Percentiles rank a stretch among this genome's conserved stretches.
phyloP scores from a whole-genome alignment of 495 filamentous ascomycete genomes.

The Aspergillus haitiensis region DNA sequence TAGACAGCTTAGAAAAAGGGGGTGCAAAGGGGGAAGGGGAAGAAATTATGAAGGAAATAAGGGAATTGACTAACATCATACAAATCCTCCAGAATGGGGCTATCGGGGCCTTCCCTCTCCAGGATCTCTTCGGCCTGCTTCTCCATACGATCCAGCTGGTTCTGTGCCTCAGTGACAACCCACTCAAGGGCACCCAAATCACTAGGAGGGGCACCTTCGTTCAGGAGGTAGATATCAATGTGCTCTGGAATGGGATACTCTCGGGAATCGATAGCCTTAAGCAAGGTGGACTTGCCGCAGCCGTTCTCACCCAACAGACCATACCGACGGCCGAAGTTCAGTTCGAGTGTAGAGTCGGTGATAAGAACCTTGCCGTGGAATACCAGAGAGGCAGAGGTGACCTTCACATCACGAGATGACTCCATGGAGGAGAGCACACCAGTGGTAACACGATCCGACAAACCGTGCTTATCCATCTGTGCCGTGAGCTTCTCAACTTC shows the following conservation, averaged over 20 bases:
- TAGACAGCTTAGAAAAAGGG: not conserved
- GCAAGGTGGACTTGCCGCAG: conserved; percentile 94
- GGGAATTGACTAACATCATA: conserved; percentile 77
- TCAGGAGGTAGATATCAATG: conserved; percentile 97
- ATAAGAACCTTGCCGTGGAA: conserved; percentile 98
- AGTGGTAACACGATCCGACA: conserved; percentile 97
- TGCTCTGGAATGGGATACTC: conserved; percentile 97
- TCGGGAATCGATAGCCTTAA: conserved; percentile 90
- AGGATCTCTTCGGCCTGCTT: conserved; percentile 84
- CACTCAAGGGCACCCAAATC: conserved; percentile 92
- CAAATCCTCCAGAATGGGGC: conserved; percentile 85
- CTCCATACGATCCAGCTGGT: conserved; percentile 87
- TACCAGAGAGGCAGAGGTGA: conserved; percentile 87
- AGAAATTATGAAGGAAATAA: not conserved
- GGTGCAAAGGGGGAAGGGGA: too few relatives aligned
- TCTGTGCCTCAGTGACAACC: conserved; percentile 94
- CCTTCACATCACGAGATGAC: conserved; percentile 89
- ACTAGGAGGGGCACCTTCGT: conserved; percentile 91
- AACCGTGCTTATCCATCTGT: conserved; percentile 92
- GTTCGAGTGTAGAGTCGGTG: conserved; percentile 86
- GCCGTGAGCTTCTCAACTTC: conserved; percentile 77
- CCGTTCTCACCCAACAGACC: conserved; percentile 98
- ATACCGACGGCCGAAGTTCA: conserved; percentile 91
- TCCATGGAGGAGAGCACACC: conserved; percentile 87
- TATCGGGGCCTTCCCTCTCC: conserved; percentile 88